Evolutionary conservation across 805 yeast genomes (phyloP).

Genomic region (Wickerhamiella kazuoi): DNA sequence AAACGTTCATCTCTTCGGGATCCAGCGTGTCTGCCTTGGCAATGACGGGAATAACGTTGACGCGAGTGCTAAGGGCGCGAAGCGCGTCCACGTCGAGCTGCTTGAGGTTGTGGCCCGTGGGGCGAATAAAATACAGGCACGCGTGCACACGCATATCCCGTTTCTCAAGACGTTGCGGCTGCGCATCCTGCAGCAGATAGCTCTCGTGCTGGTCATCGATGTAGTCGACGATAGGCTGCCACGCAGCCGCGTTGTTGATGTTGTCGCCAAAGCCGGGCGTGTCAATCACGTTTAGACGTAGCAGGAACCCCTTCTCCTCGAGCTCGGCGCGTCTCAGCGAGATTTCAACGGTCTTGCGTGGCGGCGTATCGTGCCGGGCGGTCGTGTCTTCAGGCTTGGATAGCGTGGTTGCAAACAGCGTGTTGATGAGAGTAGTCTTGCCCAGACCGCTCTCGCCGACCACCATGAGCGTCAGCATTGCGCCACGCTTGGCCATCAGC

Average conservation of each 20-base stretch:
- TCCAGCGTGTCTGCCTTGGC: conserved; percentile 67
- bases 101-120: conserved; percentile 42
- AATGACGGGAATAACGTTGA: conserved; percentile 67
- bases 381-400: conserved; percentile 26
- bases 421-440: conserved; percentile 45
- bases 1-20: conserved; percentile 32
- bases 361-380: conserved; percentile 23
- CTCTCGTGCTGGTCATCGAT: conserved; percentile 64
- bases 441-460: conserved; percentile 82
- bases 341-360: conserved; percentile 25
- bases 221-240: conserved; percentile 52
- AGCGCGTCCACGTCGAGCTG: conserved; percentile 57
- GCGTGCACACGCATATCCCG: conserved; percentile 63
- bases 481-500: conserved; percentile 32
- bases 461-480: conserved; percentile 62
- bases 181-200: conserved; percentile 59
- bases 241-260: conserved; percentile 45
- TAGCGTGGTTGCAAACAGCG: conserved; percentile 44
- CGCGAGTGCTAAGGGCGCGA: conserved; percentile 51
- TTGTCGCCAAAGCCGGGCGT: conserved; percentile 65
- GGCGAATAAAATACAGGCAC: conserved; percentile 66
- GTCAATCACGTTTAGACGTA: conserved; percentile 48
- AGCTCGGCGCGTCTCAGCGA: conserved; percentile 31
- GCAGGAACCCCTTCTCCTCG: conserved; percentile 39
- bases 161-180: conserved; percentile 38